A percentile compares a stretch with the other conserved stretches of the same genome.
Conservation (phyloP, 2,329 filamentous ascomycete genomes). For the Fusarium luffae region DNA sequence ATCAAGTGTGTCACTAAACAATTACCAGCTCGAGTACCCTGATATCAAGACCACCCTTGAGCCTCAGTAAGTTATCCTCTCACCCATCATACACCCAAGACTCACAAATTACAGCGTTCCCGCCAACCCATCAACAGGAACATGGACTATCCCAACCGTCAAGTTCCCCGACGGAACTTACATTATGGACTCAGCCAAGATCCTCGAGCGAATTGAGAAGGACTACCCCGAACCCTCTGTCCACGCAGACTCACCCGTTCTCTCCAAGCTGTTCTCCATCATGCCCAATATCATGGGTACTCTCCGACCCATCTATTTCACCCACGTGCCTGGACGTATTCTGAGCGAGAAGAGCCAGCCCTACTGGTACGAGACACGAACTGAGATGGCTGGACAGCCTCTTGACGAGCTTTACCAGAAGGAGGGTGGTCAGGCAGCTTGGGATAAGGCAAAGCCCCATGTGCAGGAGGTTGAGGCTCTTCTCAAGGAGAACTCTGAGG, state of each 20-base stretch:
- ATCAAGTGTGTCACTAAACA: neutral
- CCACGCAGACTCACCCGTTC: constrained; percentile 65
- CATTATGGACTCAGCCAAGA: constrained; percentile 72
- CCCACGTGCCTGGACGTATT: constrained; percentile 60
- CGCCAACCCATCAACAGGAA: constrained; percentile 37
- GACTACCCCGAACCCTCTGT: constrained; percentile 68
- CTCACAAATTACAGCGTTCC: constrained; percentile 27
- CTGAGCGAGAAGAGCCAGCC: constrained; percentile 62
- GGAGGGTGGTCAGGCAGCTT: constrained; percentile 62
- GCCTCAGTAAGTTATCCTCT: constrained; percentile 58
- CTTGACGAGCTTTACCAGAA: constrained; percentile 61
- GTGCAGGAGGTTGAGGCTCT: constrained; percentile 55
- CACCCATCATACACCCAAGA: neutral
- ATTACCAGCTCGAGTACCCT: constrained; percentile 68
- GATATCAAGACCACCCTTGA: constrained; percentile 68
- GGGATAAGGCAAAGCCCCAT: constrained; percentile 55
- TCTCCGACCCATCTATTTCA: constrained; percentile 57
- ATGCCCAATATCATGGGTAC: constrained; percentile 48
- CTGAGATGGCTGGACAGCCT: constrained; percentile 60
- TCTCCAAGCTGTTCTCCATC: constrained; percentile 57
- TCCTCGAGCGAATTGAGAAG: constrained; percentile 69
- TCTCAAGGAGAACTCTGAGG: constrained; percentile 65
- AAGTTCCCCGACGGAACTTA: constrained; percentile 66
- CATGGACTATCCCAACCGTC: constrained; percentile 61
- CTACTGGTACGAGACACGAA: constrained; percentile 68